Evolutionary conservation across 352 stramenopile genomes (phyloP), one percentile per base, ranked within the genome.

Genomic region (Hyaloperonospora brassicae): DNA sequence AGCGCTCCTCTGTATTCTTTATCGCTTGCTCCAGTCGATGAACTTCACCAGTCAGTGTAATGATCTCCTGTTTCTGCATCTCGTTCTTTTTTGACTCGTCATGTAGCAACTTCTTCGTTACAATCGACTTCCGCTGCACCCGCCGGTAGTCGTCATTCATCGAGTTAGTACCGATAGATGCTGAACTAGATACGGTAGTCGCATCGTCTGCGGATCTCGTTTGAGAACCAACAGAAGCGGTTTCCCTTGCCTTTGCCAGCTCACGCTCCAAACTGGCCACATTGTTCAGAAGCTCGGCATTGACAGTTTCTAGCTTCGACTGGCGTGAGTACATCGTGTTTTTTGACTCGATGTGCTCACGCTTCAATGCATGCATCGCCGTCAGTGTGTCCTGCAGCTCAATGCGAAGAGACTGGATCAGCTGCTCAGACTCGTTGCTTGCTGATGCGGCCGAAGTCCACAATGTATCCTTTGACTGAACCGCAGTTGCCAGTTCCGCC

Each of bases 61-160:
- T 34, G 1, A 86, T 71, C 56, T 93, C 80, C 25, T 89, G 80
- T 17, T 79, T 70, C 23, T 87, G 79, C 45, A 83, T 65, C 50
- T 86, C 73, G 10, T 68, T 86, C 52, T 79, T 85, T 14, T 70
- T 68, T 8, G 62, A 69, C 40, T 89, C 80, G 17, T 93, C 83
- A 21, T 89, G 79, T 5, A 93, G 52, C 11, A 64, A 62, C 55
- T 93, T 93, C 65, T 91, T 93, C 5, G 76, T 80, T 9, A 80
- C 44, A 23, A 87, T 57, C 14, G 90, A 61, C 46, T 70, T 73
- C 36, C 89, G 77, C 52, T 89, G 76, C 21, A 84, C 59, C 14
- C 72, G 63, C 10, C 73, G 64, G 45, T 86, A 77, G 45, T 89
- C 79, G 0, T 87, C 75, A 54, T 58, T 73, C 51, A 76, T 61